Conservation (phyloP, 768 basidiomycete genomes). For the Collybia nuda region DNA sequence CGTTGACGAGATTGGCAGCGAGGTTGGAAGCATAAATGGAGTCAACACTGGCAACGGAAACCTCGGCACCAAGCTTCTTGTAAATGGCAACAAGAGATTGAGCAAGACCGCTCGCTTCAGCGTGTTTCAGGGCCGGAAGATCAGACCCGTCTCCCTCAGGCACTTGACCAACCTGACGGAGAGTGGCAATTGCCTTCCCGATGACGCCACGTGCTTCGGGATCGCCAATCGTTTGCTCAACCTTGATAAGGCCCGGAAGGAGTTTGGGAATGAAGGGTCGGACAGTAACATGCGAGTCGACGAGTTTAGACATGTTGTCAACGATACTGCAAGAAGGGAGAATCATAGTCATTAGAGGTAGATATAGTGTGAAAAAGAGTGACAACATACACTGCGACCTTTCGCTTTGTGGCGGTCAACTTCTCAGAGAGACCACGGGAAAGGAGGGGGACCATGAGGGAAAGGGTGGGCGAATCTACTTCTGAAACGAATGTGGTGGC, state of each 20-base stretch:
- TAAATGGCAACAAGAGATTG: conserved; percentile 72
- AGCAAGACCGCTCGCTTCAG: conserved; percentile 66
- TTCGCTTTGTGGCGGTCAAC: conserved; percentile 94
- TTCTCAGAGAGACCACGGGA: conserved; percentile 94
- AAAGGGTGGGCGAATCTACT: conserved; percentile 95
- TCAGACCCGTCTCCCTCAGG: conserved; percentile 89
- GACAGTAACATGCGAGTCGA: conserved; percentile 92
- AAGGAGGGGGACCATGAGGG: conserved; percentile 95
- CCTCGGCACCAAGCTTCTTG: conserved; percentile 75
- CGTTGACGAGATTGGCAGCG: conserved; percentile 84
- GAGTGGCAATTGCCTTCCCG: conserved; percentile 88
- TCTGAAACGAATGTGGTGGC: conserved; percentile 99
- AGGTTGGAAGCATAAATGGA: conserved; percentile 73
- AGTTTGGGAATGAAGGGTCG: conserved; percentile 96
- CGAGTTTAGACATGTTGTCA: conserved; percentile 99
- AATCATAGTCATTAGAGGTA: conserved; percentile 5
- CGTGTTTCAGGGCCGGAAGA: conserved; percentile 80
- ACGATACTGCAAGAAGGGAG: conserved; percentile 60
- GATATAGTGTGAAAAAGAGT: conserved; percentile 12
- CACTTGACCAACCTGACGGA: conserved; percentile 93
- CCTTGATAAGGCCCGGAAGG: conserved; percentile 93
- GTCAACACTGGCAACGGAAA: conserved; percentile 57
- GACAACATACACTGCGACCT: conserved; percentile 87
- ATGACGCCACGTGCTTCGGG: conserved; percentile 96
- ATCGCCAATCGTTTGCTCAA: conserved; percentile 92